A percentile compares a stretch with the other conserved stretches of the same genome.
Evolutionary conservation across 768 basidiomycete species (phyloP).

Genomic region (Chlorophyllum brunneum): DNA sequence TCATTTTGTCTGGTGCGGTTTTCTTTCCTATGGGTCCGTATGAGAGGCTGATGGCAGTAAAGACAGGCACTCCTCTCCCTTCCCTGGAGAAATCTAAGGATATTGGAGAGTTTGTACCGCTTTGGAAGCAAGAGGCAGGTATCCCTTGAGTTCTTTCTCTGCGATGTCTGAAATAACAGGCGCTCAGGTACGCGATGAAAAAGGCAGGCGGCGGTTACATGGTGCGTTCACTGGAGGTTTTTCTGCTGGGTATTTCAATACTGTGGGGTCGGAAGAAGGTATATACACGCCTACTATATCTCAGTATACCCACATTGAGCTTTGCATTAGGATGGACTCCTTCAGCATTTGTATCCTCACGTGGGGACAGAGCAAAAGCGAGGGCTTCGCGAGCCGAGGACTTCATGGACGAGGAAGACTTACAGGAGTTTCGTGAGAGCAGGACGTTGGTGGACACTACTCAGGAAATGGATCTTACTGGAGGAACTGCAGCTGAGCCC

Average conservation of each 20-base stretch:
- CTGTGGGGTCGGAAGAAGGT: slow-evolving; percentile 96
- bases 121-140: slow-evolving; percentile 95
- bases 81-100: slow-evolving; percentile 94
- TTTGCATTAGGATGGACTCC: slow-evolving; percentile 84
- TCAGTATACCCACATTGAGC: too few relatives aligned
- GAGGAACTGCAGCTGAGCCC: slow-evolving; percentile 49
- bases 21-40: neutral
- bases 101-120: slow-evolving; percentile 88
- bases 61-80: slow-evolving; percentile 95
- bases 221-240: slow-evolving; percentile 99
- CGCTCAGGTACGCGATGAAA: slow-evolving; percentile 81
- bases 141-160: neutral
- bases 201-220: slow-evolving; percentile 89
- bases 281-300: slow-evolving; percentile 13
- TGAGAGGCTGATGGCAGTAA: slow-evolving; percentile 12
- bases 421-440: slow-evolving; percentile 75
- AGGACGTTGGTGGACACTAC: slow-evolving; percentile 74
- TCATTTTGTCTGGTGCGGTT: slow-evolving; percentile 76
- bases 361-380: slow-evolving; percentile 66
- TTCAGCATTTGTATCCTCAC: slow-evolving; percentile 87
- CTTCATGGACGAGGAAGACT: slow-evolving; percentile 99
- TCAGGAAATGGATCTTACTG: slow-evolving; percentile 69
- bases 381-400: slow-evolving; percentile 73
- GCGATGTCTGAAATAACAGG: neutral
- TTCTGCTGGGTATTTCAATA: slow-evolving; percentile 96